Evolutionary conservation across 192 early-diverging fungal genomes (phyloP), one percentile per base, ranked within the genome.

Genomic region (Coemansia sp.): DNA sequence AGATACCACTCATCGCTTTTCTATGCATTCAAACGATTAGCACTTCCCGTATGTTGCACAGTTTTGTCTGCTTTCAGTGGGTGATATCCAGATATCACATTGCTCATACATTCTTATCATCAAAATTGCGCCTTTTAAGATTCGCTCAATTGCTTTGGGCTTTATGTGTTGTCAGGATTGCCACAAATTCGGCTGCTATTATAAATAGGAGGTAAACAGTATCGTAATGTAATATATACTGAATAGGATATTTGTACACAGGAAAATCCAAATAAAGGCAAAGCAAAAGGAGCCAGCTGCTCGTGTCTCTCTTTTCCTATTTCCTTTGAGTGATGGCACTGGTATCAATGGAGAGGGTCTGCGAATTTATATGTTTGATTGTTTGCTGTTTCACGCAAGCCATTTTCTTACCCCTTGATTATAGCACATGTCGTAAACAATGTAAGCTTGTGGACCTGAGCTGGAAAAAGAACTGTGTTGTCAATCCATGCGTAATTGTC

Each of bases 241-340:
- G 31, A 57, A 34, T 34, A 34, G 55, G 55, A 57, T 57, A 57
- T 57, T 57, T 57, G 31, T 30, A 18, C 33, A 18, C 55, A 15
- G 33, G 12, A 2, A 8, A 30, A 56, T 33, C 20, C 7, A 57
- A 34, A 57, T 20, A 57, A 18, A 20, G 29, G 18, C 25, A 26
- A 57, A 34, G 31, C 31, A 57, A 46, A 51, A 26, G 23, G 37
- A 51, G 12, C 48, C 23, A 26, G 21, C 48, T 13, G 25, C 48
- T 25, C 12, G 13, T 49, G 5, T 9, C 8, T 26, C 13, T 26
- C 26, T 26, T 26, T 49, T 10, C 26, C 48, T 23, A 7, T 51
- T 51, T 51, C 48, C 48, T 26, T 51, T 51, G 7, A 23, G 25
- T 0, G 13, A 26, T 25, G 25, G 13, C 21, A 26, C 23, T 51